A percentile compares a stretch with the other conserved stretches of the same genome.
These are phyloP conservation scores for Fraxinus floribunda DNA, from an alignment of 305 asterid species.

Conservation along the genomic window DNA sequence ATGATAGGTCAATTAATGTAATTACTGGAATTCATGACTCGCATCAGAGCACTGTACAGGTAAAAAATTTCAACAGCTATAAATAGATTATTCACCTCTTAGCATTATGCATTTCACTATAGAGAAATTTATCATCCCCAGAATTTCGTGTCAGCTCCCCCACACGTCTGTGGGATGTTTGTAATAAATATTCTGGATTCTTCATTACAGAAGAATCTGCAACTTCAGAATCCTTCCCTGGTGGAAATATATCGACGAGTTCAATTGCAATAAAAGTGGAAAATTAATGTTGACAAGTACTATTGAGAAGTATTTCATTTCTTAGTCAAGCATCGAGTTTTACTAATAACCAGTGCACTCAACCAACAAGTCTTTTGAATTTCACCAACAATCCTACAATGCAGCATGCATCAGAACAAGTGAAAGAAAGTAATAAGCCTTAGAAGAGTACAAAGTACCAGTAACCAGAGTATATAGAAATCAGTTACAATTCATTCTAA, in stretches of 20 bases:
- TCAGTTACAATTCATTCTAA: neutral
- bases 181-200: constrained; percentile 22
- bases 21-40: constrained; percentile 16
- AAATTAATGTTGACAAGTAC: neutral
- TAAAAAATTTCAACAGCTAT: constrained; percentile 13
- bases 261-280: neutral
- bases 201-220: constrained; percentile 27
- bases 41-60: constrained; percentile 18
- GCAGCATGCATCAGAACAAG: constrained; percentile 9
- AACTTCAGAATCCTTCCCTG: constrained; percentile 35
- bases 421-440: neutral
- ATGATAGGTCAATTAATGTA: constrained; percentile 25
- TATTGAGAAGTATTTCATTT: constrained; percentile 10
- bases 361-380: constrained; percentile 2
- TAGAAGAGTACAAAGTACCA: neutral
- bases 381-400: constrained; percentile 6
- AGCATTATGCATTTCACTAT: constrained; percentile 25
- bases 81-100: constrained; percentile 30
- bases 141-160: constrained; percentile 23
- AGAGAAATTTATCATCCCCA: constrained; percentile 25
- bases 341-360: constrained; percentile 10
- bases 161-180: constrained; percentile 28
- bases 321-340: constrained; percentile 9
- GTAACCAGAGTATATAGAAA: neutral
- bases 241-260: constrained; percentile 18